Percentiles rank a stretch among this genome's conserved stretches.
phyloP scores from a whole-genome alignment of 176 grass and related monocot genomes.

The Cenchrus fungigraminus region DNA sequence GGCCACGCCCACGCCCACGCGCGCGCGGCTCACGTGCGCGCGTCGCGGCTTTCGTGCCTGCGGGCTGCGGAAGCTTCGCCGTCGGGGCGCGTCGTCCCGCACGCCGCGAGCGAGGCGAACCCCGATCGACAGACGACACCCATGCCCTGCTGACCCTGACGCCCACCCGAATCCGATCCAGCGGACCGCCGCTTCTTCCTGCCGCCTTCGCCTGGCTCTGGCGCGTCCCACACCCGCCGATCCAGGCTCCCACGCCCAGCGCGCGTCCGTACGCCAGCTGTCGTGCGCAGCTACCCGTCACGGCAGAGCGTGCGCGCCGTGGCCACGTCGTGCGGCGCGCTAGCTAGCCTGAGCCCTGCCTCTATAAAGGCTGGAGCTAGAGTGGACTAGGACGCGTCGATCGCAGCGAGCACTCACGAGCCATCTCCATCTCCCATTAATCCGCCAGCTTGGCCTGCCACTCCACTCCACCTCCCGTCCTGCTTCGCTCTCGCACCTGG shows the following conservation, averaged over 20 bases:
- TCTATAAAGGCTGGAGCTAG: conserved; percentile 28
- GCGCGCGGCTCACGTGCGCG: neutral
- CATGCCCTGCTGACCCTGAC: too few species aligned
- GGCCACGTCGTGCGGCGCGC: conserved; percentile 1
- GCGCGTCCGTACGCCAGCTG: conserved; percentile 37
- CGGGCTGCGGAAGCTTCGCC: neutral
- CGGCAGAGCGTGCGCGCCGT: neutral
- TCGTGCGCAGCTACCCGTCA: neutral
- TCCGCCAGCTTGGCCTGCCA: neutral
- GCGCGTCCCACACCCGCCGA: neutral
- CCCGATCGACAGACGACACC: too few species aligned
- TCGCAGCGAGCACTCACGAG: neutral
- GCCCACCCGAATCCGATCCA: conserved; percentile 4
- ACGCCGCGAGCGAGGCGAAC: neutral
- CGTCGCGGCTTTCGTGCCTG: neutral
- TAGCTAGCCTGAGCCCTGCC: neutral
- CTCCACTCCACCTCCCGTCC: neutral
- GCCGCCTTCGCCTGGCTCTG: conserved; percentile 35
- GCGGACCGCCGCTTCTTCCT: conserved; percentile 36
- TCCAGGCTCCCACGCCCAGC: conserved; percentile 25
- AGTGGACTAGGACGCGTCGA: conserved; percentile 16
- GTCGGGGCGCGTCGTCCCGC: neutral
- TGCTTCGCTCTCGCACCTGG: neutral
- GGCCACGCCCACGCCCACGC: neutral
- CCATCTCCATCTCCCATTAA: neutral